Evolutionary conservation across 2,329 filamentous ascomycete genomes (phyloP), one percentile per base, ranked within the genome.

Genomic region (Talaromyces sp.): DNA sequence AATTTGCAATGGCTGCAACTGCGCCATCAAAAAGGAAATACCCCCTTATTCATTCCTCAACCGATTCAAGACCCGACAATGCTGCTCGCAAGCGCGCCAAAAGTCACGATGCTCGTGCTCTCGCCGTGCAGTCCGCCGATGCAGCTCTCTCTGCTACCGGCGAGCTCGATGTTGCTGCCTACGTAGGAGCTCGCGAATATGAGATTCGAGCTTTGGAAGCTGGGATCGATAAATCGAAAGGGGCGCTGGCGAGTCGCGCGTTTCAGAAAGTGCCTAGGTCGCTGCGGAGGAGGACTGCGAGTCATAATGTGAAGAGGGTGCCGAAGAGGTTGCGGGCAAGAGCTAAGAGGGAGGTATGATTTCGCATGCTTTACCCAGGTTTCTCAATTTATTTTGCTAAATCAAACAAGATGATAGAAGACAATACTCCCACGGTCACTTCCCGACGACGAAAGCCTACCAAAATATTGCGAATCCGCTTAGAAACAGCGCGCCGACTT

Each of bases 221-320:
- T 72, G 92, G 91, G 67, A 95, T 98, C 85, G 84, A 85, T 63
- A 87, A 86, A 41, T 90, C 91, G 56, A 93, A 90, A 75, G 82
- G 82, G 68, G 82, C 79, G 1, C 72, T 87, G 67, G 82, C 86
- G 50, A 88, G 87, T 65, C 86, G 94, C 61, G 93, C 94, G 15
- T 98, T 98, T 73, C 95, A 99, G 77, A 87, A 92, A 70, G 90
- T 99, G 5, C 95, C 95, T 1, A 87, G 92, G 70, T 88, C 89
- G 59, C 81, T 99, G 85, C 85, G 95, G 69, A 85, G 95, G 69
- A 85, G 95, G 71, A 97, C 94, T 0, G 95, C 94, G 22, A 97
- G 93, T 76, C 95, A 99, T 79, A 97, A 99, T 84, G 90, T 91
- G 41, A 96, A 94, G 79, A 87, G 90, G 68, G 89, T 99, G 17